Conservation (phyloP, 148 eudicot genomes). For the Fagopyrum homotropicum region DNA sequence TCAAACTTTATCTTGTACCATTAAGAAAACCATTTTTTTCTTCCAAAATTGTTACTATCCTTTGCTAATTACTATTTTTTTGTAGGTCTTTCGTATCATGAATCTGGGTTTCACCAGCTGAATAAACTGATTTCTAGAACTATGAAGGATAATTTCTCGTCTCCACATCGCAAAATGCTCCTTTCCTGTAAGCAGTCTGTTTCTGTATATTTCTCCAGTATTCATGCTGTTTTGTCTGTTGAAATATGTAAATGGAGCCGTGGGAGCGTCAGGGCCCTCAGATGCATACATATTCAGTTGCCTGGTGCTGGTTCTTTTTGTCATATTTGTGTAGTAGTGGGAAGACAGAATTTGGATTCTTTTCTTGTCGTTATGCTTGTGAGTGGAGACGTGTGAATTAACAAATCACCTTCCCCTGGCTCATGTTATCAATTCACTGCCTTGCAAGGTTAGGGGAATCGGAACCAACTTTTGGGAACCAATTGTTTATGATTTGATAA, state of each 20-base stretch:
- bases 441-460: neutral
- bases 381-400: neutral
- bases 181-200: slow-evolving; percentile 15
- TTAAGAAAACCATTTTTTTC: neutral
- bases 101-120: slow-evolving; percentile 12
- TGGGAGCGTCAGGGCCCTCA: slow-evolving; percentile 8
- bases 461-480: neutral
- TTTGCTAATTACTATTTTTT: neutral
- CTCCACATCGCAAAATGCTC: slow-evolving; percentile 18
- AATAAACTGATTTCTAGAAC: neutral
- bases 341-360: slow-evolving; percentile 9
- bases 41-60: neutral
- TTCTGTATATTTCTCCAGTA: slow-evolving; percentile 4
- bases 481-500: neutral
- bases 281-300: neutral
- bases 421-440: neutral
- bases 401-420: neutral
- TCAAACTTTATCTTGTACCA: neutral
- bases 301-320: slow-evolving; percentile 1
- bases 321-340: slow-evolving; percentile 3
- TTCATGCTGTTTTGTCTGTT: neutral
- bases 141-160: neutral
- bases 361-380: slow-evolving; percentile 8
- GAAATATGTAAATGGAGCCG: neutral
- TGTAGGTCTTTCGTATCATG: neutral